Evolutionary conservation across 1,284 basidiomycete species (phyloP), one percentile per base, ranked within the genome.

Genomic region (Coriolopsis trogii): DNA sequence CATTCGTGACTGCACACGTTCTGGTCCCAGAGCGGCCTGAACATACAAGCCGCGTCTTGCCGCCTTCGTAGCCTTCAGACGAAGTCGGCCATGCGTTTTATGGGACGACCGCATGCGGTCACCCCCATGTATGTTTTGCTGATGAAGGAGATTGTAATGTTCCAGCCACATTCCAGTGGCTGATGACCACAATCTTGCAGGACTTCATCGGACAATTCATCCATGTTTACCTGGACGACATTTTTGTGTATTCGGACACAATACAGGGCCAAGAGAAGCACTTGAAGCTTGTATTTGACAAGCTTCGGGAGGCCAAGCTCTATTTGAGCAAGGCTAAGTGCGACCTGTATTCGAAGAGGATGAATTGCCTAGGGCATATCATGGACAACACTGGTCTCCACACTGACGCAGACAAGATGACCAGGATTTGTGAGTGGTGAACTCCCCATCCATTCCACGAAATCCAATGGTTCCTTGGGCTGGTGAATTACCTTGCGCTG

Each of bases 381-480:
- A 68, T 73, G 0, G 62, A 67, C 38, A 52, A 67, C 13, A 7
- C 53, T 0, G 68, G 71, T 0, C 42, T 73, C 0, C 62, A 69
- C 43, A 63, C 65, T 0, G 61, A 67, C 23, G 12, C 41, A 0
- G 62, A 67, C 39, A 69, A 71, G 45, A 59, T 70, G 63, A 36
- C 30, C 0, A 20, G 42, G 0, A 52, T 69, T 6, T 21, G 46
- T 0, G 31, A 58, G 0, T 69, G 65, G 65, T 39, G 51, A n/a
- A 51, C 47, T 0, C 75, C 72, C 0, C 44, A 61, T 0, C 62
- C 58, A 8, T 70, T 66, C 30, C 63, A 73, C n/a, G 70, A 74
- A n/a, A 60, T 79, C 0, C 71, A 72, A 39, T 48, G 62, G 12
- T 78, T 77, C 38, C 45, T 78, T 0, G 75, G 73, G 0, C 57